phyloP scores from a whole-genome alignment of 345 rosid genomes.

The Gossypium anomalum region DNA sequence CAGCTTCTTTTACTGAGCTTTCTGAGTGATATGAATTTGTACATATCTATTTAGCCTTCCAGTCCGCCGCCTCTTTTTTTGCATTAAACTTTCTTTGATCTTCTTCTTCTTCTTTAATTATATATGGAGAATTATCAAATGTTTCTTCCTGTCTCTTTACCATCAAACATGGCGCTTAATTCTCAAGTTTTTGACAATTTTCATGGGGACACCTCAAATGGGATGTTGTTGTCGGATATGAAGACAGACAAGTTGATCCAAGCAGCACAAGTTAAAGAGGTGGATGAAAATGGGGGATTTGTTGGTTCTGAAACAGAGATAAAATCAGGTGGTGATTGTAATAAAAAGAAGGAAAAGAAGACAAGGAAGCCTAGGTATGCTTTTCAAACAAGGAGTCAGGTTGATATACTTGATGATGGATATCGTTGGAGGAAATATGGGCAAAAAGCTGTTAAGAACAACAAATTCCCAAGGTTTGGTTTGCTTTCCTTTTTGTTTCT shows the following conservation, averaged over 20 bases:
- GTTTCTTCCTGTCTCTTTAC: conserved; percentile 33
- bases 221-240: conserved; percentile 24
- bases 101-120: not conserved
- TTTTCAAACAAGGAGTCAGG: conserved; percentile 62
- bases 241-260: conserved; percentile 16
- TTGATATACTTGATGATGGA: conserved; percentile 68
- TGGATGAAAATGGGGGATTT: not conserved
- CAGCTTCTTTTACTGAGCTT: not conserved
- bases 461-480: conserved; percentile 44
- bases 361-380: conserved; percentile 44
- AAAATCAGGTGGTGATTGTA: conserved; percentile 8
- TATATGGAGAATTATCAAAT: conserved; percentile 43
- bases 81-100: not conserved
- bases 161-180: conserved; percentile 8
- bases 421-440: conserved; percentile 79
- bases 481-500: too few species aligned
- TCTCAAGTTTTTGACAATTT: conserved; percentile 11
- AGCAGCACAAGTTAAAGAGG: not conserved
- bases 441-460: conserved; percentile 64
- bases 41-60: not conserved
- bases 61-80: conserved; percentile 21
- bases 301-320: conserved; percentile 2
- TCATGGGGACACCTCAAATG: conserved; percentile 21
- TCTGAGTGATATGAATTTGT: not conserved
- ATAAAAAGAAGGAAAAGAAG: conserved; percentile 43